These are phyloP conservation scores for Dendrobium huoshanense DNA, from an alignment of 106 monocot genomes.

Conservation along the genomic window DNA sequence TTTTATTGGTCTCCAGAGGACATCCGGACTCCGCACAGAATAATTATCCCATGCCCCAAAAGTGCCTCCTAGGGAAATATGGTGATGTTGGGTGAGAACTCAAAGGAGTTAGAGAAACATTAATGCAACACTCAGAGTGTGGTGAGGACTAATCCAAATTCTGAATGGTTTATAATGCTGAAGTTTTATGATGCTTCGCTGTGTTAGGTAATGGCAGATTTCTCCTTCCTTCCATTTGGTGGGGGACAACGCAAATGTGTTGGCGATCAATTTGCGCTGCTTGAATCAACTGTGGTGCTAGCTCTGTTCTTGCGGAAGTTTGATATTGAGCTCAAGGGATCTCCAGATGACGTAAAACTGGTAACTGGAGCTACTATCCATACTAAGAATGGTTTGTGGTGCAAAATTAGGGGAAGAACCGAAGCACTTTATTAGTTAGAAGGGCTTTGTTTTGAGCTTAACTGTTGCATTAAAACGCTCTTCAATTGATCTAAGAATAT, in stretches of 20 bases:
- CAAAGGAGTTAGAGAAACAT: not conserved
- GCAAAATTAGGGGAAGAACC: constrained; percentile 64
- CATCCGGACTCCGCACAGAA: too few species aligned
- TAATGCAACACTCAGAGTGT: too few species aligned
- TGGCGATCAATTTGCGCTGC: constrained; percentile 85
- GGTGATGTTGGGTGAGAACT: too few species aligned
- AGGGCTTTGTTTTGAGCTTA: not conserved
- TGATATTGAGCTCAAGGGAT: constrained; percentile 68
- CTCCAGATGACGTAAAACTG: constrained; percentile 70
- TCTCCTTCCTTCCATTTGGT: constrained; percentile 89
- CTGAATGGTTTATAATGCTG: not conserved
- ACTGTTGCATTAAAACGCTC: not conserved
- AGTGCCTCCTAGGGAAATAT: too few species aligned
- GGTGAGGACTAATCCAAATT: too few species aligned
- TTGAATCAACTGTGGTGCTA: constrained; percentile 81
- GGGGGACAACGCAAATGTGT: constrained; percentile 88
- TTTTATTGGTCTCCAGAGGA: too few species aligned
- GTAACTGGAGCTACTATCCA: constrained; percentile 97
- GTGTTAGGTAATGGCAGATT: constrained; percentile 68
- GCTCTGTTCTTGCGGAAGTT: constrained; percentile 78
- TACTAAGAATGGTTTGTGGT: constrained; percentile 87
- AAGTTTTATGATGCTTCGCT: not conserved
- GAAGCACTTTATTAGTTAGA: not conserved
- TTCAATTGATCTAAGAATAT: too few species aligned
- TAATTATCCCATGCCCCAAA: too few species aligned